These are phyloP conservation scores for Annulohypoxylon truncatum DNA, from an alignment of 2,329 filamentous ascomycete genomes.

Conservation along the genomic window DNA sequence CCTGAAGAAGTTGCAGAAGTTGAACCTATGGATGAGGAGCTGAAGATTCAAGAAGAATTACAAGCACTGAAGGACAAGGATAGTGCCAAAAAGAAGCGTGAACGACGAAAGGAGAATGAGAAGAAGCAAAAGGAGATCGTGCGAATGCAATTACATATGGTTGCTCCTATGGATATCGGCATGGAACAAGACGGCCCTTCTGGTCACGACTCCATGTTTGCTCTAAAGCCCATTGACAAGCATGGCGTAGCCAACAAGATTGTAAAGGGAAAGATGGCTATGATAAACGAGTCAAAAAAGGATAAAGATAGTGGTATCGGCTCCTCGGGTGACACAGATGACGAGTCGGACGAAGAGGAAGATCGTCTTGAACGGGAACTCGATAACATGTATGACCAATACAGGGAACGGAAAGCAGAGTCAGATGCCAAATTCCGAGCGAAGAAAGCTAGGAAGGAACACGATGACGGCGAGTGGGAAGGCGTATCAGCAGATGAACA, in stretches of 20 bases:
- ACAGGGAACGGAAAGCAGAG: slow-evolving; percentile 81
- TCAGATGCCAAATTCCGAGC: slow-evolving; percentile 88
- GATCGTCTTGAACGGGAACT: slow-evolving; percentile 87
- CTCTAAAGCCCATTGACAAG: slow-evolving; percentile 83
- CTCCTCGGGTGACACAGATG: slow-evolving; percentile 66
- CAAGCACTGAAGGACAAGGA: slow-evolving; percentile 85
- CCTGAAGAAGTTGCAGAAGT: slow-evolving; percentile 81
- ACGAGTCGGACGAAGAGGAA: slow-evolving; percentile 80
- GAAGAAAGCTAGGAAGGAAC: slow-evolving; percentile 85
- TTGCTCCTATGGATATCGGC: slow-evolving; percentile 93
- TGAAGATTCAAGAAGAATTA: slow-evolving; percentile 88
- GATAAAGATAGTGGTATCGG: slow-evolving; percentile 70
- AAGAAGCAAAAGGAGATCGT: slow-evolving; percentile 93
- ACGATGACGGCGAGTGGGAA: slow-evolving; percentile 90
- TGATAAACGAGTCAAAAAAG: slow-evolving; percentile 68
- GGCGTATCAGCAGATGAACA: slow-evolving; percentile 79
- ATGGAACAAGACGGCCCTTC: slow-evolving; percentile 84
- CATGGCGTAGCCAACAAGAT: slow-evolving; percentile 76
- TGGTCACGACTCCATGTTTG: slow-evolving; percentile 87
- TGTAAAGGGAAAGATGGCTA: slow-evolving; percentile 81
- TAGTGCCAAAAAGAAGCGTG: slow-evolving; percentile 79
- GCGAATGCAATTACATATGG: slow-evolving; percentile 98
- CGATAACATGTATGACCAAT: slow-evolving; percentile 87
- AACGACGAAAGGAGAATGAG: slow-evolving; percentile 89
- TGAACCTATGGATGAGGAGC: slow-evolving; percentile 92